These are phyloP conservation scores for Psidium friedrichsthalianum DNA, from an alignment of 345 rosid genomes.

Conservation along the genomic window DNA sequence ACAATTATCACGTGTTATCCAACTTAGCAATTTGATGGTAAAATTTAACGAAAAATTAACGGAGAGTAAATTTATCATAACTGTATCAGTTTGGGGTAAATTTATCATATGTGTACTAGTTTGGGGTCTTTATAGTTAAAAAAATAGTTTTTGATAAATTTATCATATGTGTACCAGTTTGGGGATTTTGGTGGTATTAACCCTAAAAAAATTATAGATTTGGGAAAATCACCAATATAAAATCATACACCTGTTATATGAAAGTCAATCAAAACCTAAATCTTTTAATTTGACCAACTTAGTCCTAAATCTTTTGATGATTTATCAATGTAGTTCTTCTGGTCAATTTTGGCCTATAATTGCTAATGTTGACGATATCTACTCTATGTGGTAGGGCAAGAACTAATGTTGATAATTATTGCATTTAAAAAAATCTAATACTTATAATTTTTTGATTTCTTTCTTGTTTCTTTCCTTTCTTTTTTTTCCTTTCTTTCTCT, in stretches of 20 bases:
- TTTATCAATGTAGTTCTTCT: rapidly evolving
- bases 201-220: not conserved
- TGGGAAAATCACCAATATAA: not conserved
- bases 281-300: not conserved
- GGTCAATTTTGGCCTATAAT: not conserved
- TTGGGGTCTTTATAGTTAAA: too few relatives aligned
- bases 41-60: too few relatives aligned
- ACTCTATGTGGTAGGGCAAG: rapidly evolving
- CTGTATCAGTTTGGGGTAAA: too few relatives aligned
- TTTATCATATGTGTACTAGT: too few relatives aligned
- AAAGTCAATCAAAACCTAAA: rapidly evolving
- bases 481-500: not conserved
- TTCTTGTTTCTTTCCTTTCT: not conserved
- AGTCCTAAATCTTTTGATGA: rapidly evolving
- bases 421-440: too few relatives aligned
- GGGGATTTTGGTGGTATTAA: too few relatives aligned
- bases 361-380: rapidly evolving
- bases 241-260: not conserved
- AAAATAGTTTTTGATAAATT: too few relatives aligned
- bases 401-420: rapidly evolving
- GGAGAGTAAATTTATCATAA: too few relatives aligned
- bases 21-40: too few relatives aligned
- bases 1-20: too few relatives aligned
- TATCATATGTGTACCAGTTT: too few relatives aligned
- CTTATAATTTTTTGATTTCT: not conserved